Base-by-base conservation (phyloP, 164 flowering plant genomes). In the Aristolochia contorta region DNA sequence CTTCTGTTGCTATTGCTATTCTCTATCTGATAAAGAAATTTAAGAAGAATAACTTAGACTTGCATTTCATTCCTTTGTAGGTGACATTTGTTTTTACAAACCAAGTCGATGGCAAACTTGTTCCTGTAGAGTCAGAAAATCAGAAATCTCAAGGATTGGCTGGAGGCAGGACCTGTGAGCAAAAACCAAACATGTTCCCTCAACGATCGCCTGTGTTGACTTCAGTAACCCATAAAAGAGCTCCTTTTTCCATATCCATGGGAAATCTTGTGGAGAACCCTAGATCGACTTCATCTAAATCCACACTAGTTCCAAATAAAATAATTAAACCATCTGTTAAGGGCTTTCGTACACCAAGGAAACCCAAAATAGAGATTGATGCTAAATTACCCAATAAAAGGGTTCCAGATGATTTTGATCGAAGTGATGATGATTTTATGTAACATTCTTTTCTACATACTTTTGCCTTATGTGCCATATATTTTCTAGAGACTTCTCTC, bases 51-150 rank as follows among this genome's bases (percentile, higher is more conserved):
- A 6, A 37, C 43, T 0, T 6, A 37, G 43, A 6, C 7, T 8
- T 37, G 12, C 43, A 37, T 37, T 37, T 7, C 43, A 37, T 8
- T 37, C 43, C 43, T 1, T 1, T 37, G 71, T 86, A 93, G 98
- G 92, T 93, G n/a, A 71, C 97, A 56, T 93, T 93, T 76, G 95
- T 88, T 59, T 90, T 90, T 73, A 84, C 96, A 20, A 93, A 93
- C 69, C 99, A 93, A 78, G 86, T 88, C 57, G 90, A 77, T 58
- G 99, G 99, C 54, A 93, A 93, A 79, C 96, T 90, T 60, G 76
- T 79, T 19, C 97, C 98, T 8, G 60, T 87, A 27, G 97, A 92
- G 59, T 77, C 96, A 58, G 56, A 19, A 25, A 71, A 72, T 50
- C 69, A 73, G 41, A 71, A 66, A 58, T 59, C 71, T 56, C 74